These are phyloP conservation scores for Rhodotorula sp. DNA, from an alignment of 1,284 basidiomycete species.

Conservation along the genomic window DNA sequence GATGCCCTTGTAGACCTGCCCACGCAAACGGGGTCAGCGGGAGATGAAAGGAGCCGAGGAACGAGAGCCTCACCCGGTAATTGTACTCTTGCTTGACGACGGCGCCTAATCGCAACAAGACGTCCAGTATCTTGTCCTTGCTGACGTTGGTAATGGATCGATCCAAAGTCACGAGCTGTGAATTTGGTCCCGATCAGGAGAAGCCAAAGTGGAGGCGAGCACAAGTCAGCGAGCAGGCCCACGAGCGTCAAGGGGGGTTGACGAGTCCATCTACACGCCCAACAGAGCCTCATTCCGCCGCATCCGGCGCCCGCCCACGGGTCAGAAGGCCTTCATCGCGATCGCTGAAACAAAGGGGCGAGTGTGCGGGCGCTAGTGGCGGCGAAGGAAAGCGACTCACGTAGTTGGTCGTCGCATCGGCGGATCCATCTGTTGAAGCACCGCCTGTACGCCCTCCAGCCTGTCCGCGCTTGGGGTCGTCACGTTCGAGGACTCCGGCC, in stretches of 20 bases:
- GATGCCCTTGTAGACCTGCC: constrained; percentile 37
- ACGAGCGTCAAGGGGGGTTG: too few relatives aligned
- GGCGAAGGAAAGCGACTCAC: background rate
- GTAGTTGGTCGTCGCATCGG: background rate
- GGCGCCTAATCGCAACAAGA: constrained; percentile 18
- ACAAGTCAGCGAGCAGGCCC: background rate
- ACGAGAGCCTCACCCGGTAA: constrained; percentile 23
- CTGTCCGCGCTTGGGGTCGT: background rate
- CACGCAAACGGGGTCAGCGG: background rate
- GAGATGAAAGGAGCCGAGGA: background rate
- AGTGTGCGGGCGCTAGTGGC: background rate
- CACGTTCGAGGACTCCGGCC: background rate
- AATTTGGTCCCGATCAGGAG: too few relatives aligned
- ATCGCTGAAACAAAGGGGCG: background rate
- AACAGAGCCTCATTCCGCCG: too few relatives aligned
- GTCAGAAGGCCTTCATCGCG: background rate
- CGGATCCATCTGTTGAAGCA: background rate
- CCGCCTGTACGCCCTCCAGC: background rate
- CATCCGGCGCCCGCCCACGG: background rate
- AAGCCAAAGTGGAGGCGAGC: background rate
- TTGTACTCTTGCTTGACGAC: constrained; percentile 35
- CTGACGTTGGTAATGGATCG: constrained; percentile 15
- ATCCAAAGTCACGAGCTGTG: constrained; percentile 33
- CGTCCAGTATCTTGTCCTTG: constrained; percentile 32
- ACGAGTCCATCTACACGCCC: too few relatives aligned